Conservation (phyloP, 202 grass and related monocot species). For the Panicum virgatum region DNA sequence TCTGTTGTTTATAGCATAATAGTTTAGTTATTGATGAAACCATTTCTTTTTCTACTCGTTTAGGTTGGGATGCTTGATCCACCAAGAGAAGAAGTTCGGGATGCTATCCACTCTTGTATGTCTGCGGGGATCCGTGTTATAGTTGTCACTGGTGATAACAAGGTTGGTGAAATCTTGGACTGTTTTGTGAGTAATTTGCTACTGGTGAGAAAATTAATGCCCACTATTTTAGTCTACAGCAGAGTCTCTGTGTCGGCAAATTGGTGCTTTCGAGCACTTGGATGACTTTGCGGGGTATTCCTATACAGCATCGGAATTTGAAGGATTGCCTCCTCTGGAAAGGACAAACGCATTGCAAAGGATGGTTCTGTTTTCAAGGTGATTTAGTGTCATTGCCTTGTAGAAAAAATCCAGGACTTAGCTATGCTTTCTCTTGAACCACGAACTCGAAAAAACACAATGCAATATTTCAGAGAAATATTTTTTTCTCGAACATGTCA, state of each 20-base stretch:
- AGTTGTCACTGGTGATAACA: slow-evolving; percentile 99
- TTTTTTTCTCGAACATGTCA: too few relatives aligned
- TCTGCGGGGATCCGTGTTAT: slow-evolving; percentile 98
- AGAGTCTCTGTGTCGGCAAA: slow-evolving; percentile 88
- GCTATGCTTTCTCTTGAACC: slow-evolving; percentile 15
- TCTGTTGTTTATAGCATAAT: slow-evolving; percentile 29
- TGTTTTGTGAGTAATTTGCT: slow-evolving; percentile 23
- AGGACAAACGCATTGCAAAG: slow-evolving; percentile 77
- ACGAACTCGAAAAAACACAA: slow-evolving; percentile 22
- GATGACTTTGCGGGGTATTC: slow-evolving; percentile 83
- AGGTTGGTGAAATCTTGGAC: slow-evolving; percentile 56
- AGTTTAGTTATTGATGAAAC: slow-evolving; percentile 31
- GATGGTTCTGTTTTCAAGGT: slow-evolving; percentile 97
- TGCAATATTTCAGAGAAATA: too few relatives aligned
- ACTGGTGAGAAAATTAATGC: slow-evolving; percentile 49
- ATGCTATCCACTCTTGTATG: slow-evolving; percentile 92
- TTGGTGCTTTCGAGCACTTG: slow-evolving; percentile 89
- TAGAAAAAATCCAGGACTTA: slow-evolving; percentile 21
- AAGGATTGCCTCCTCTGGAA: slow-evolving; percentile 81
- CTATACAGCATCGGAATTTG: slow-evolving; percentile 97
- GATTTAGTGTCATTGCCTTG: slow-evolving; percentile 38
- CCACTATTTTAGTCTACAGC: slow-evolving; percentile 76
- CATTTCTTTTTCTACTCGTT: slow-evolving; percentile 36
- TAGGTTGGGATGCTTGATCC: slow-evolving; percentile 99
- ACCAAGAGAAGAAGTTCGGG: slow-evolving; percentile 91